Percentiles rank a stretch among this genome's conserved stretches.
Conservation (phyloP, 352 stramenopile genomes). For the Blastocystis sp. region DNA sequence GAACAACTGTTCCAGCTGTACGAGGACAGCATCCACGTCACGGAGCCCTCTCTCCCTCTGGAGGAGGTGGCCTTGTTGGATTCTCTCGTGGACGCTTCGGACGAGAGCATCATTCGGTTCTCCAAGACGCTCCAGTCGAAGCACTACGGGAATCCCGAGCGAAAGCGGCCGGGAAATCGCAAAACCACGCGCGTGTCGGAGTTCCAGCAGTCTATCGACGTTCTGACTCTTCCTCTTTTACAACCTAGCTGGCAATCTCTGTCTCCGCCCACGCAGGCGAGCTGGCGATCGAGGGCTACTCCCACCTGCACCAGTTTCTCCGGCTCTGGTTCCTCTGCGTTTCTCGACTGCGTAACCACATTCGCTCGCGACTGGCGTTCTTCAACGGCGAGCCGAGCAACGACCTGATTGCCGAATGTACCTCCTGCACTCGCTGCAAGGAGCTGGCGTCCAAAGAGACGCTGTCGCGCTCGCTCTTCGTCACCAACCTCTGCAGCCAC, state of each 20-base stretch:
- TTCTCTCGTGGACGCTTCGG: too few species aligned
- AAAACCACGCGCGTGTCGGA: not conserved
- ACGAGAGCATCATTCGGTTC: not conserved
- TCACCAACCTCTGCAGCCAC: not conserved
- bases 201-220: not conserved
- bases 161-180: not conserved
- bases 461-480: not conserved
- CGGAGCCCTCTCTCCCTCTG: too few species aligned
- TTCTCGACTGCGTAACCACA: not conserved
- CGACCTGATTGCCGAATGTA: not conserved
- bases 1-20: too few species aligned
- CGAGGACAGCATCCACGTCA: too few species aligned
- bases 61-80: too few species aligned
- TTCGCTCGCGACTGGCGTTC: not conserved
- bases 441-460: not conserved
- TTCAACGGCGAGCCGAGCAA: not conserved
- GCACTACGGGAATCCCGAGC: not conserved
- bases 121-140: not conserved
- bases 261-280: not conserved
- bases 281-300: not conserved
- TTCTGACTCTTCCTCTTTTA: not conserved
- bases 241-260: not conserved
- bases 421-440: constrained; percentile 3
- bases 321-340: not conserved
- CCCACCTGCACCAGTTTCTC: not conserved